Percentiles rank a stretch among this genome's conserved stretches.
Evolutionary conservation across 2,329 filamentous ascomycete genomes (phyloP).

Genomic region (Talaromyces sp.): DNA sequence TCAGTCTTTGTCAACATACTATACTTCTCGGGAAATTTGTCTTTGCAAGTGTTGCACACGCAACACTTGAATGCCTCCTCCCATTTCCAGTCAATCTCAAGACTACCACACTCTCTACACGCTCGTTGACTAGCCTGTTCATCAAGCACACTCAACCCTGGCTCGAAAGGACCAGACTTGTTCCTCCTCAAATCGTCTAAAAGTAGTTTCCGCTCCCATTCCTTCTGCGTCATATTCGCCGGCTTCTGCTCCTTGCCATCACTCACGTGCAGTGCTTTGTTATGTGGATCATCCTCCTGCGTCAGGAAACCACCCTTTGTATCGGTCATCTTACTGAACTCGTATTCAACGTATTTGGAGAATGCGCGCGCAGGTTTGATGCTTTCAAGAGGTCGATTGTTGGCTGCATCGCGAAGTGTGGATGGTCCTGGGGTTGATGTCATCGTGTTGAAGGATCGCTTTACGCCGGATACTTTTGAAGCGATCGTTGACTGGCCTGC

Average conservation of each 20-base stretch:
- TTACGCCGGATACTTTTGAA: conserved; percentile 59
- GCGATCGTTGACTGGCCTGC: neutral
- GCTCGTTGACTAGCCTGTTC: conserved; percentile 64
- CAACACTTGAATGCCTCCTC: conserved; percentile 73
- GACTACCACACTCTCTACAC: conserved; percentile 75
- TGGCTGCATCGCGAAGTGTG: conserved; percentile 65
- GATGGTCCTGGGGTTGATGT: conserved; percentile 51
- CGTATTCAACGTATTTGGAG: conserved; percentile 92
- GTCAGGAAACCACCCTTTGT: conserved; percentile 94
- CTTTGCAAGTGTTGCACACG: conserved; percentile 82
- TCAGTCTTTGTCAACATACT: conserved; percentile 95
- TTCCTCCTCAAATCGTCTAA: conserved; percentile 68
- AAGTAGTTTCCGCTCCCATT: conserved; percentile 85
- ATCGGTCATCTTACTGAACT: conserved; percentile 96
- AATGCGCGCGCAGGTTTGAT: conserved; percentile 83
- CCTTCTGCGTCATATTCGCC: conserved; percentile 79
- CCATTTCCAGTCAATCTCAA: conserved; percentile 96
- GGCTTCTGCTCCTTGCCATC: conserved; percentile 65
- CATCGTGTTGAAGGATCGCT: conserved; percentile 67
- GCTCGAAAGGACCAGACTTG: conserved; percentile 81
- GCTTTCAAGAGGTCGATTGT: conserved; percentile 41
- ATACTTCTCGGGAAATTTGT: conserved; percentile 87
- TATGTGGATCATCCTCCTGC: conserved; percentile 86
- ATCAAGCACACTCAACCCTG: conserved; percentile 72
- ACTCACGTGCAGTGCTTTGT: conserved; percentile 66